Percentiles rank a stretch among this genome's conserved stretches.
These are phyloP conservation scores for Picea mariana DNA, from an alignment of 83 land plant species.

Conservation along the genomic window DNA sequence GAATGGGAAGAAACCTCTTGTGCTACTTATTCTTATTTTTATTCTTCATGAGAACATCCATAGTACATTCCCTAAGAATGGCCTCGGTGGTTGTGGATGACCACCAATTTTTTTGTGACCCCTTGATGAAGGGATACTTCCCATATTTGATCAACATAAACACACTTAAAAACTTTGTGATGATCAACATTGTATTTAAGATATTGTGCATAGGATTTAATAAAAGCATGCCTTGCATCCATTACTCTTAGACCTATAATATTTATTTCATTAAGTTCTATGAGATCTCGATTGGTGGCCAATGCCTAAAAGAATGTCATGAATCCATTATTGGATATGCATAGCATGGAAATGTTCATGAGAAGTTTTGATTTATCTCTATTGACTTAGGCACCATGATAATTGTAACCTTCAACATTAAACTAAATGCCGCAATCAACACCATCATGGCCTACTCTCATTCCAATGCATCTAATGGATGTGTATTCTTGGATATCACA, in stretches of 20 bases:
- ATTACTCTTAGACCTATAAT: neutral
- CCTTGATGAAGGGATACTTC: too few relatives aligned
- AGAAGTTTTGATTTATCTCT: conserved; percentile 20
- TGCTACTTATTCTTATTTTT: too few relatives aligned
- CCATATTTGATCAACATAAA: too few relatives aligned
- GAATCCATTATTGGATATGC: conserved; percentile 22
- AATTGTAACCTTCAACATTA: neutral
- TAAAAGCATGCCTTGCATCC: too few relatives aligned
- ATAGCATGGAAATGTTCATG: conserved; percentile 25
- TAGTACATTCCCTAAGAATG: too few relatives aligned
- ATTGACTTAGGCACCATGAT: neutral
- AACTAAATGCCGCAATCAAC: conserved; percentile 8
- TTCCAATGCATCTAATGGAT: neutral
- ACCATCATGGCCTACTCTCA: conserved; percentile 11
- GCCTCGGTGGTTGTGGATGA: too few relatives aligned
- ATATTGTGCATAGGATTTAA: too few relatives aligned
- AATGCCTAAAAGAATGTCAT: conserved; percentile 22
- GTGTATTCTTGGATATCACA: conserved; percentile 14
- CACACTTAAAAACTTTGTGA: too few relatives aligned
- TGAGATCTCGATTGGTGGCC: neutral
- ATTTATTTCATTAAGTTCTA: neutral
- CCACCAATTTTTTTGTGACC: too few relatives aligned
- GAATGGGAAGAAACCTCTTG: too few relatives aligned
- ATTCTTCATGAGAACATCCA: too few relatives aligned
- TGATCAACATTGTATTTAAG: too few relatives aligned